A percentile compares a stretch with the other conserved stretches of the same genome.
Evolutionary conservation across 495 filamentous ascomycete species (phyloP).

Genomic region (Penicillium parvum): DNA sequence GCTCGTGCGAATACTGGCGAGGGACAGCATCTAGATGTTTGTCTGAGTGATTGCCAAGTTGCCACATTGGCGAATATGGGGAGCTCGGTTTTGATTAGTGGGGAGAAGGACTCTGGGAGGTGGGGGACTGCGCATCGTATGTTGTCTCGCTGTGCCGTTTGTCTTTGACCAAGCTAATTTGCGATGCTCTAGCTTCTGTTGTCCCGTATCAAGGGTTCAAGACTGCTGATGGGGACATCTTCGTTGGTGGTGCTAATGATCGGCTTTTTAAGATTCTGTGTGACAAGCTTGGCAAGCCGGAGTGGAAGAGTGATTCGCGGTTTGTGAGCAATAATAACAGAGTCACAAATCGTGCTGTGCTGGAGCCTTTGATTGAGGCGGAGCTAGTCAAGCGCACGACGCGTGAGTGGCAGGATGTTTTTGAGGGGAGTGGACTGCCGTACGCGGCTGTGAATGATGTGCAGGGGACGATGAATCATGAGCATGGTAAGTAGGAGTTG

Average conservation of each 20-base stretch:
- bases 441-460: conserved; percentile 92
- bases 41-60: conserved; percentile 86
- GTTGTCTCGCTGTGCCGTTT: conserved; percentile 17
- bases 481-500: conserved; percentile 52
- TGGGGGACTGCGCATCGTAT: conserved; percentile 92
- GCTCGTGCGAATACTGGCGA: conserved; percentile 58
- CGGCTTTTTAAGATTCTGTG: conserved; percentile 83
- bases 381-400: conserved; percentile 73
- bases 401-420: conserved; percentile 74
- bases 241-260: conserved; percentile 91
- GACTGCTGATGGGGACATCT: conserved; percentile 80
- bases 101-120: conserved; percentile 73
- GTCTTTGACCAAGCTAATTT: conserved; percentile 2
- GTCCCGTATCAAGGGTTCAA: conserved; percentile 88
- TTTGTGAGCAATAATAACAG: conserved; percentile 75
- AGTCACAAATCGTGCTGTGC: conserved; percentile 65
- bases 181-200: conserved; percentile 63
- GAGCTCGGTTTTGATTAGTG: conserved; percentile 81
- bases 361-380: conserved; percentile 69
- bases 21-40: conserved; percentile 87
- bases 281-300: conserved; percentile 63
- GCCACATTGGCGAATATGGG: conserved; percentile 89
- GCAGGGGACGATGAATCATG: conserved; percentile 70
- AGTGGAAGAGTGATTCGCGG: conserved; percentile 68
- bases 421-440: conserved; percentile 84